Percentiles rank a stretch among this genome's conserved stretches.
These are phyloP conservation scores for Quercus parvula DNA, from an alignment of 306 rosid genomes.

Conservation along the genomic window DNA sequence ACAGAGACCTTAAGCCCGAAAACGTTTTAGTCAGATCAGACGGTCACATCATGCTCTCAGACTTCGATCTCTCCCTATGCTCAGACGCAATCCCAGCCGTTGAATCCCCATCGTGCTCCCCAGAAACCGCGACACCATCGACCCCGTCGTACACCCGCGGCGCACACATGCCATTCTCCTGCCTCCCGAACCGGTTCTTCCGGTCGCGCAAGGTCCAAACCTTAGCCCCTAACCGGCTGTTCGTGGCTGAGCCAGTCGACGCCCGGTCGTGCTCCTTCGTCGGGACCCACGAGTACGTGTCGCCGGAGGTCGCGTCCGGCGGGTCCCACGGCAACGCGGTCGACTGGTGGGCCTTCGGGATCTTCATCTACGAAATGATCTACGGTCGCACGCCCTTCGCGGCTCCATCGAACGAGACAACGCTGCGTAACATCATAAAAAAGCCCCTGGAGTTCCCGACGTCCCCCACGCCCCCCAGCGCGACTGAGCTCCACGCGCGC, in stretches of 20 bases:
- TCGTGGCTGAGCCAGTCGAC: conserved; percentile 86
- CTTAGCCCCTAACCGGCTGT: conserved; percentile 55
- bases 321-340: conserved; percentile 98
- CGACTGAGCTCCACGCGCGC: conserved; percentile 79
- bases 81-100: conserved; percentile 85
- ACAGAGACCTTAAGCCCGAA: conserved; percentile 93
- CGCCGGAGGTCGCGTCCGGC: conserved; percentile 95
- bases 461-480: conserved; percentile 29
- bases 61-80: conserved; percentile 84
- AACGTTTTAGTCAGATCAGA: conserved; percentile 94
- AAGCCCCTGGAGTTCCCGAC: conserved; percentile 58
- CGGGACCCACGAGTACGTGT: conserved; percentile 93
- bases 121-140: conserved; percentile 19
- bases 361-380: conserved; percentile 79
- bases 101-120: conserved; percentile 50
- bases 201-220: conserved; percentile 78
- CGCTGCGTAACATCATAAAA: conserved; percentile 63
- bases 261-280: conserved; percentile 91
- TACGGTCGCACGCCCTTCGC: conserved; percentile 92
- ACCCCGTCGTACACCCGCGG: conserved; percentile 29
- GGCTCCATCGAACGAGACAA: conserved; percentile 62
- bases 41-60: conserved; percentile 99
- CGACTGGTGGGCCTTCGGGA: conserved; percentile 98
- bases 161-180: conserved; percentile 44
- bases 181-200: conserved; percentile 57